Evolutionary conservation across 1,284 basidiomycete species (phyloP), one percentile per base, ranked within the genome.

Genomic region (Rhodotorula sp.): DNA sequence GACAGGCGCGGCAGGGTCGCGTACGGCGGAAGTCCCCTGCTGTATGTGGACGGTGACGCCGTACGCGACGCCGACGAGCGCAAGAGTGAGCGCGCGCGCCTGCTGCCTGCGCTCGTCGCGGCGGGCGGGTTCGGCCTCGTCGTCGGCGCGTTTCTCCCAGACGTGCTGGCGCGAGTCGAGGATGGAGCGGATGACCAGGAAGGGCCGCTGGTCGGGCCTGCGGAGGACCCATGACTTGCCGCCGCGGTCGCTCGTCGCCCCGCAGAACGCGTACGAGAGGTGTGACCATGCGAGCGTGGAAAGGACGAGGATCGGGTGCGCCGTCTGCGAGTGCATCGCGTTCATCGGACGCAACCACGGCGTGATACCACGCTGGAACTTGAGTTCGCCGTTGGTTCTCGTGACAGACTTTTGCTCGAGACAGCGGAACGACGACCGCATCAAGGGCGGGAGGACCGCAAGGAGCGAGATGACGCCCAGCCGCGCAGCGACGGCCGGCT

Each of bases 221-320:
- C 64, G 53, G 41, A 71, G 59, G n/a, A 69, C 22, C 70, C 67
- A 71, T 6, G 63, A n/a, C 50, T 25, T 21, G 27, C 10, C 34
- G 48, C 27, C 36, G 6, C 53, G 54, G 32, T 44, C 41, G 56
- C 51, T 53, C 21, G 34, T 32, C 9, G 64, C 44, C 51, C 63
- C 48, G n/a, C 64, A 46, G 63, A 76, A 76, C 34, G 70, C 67
- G 66, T 39, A 70, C 1, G 39, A 34, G 41, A 70, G 39, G 57
- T 72, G 66, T 34, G 65, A 60, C 74, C 74, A 76, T 8, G 63
- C 34, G 25, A 74, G 70, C 4, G 65, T 50, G 5, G 66, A 51
- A 13, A 73, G 53, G 17, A 66, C 37, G 54, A 61, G 61, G 25
- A 71, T 27, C 44, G 61, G 27, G 3, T n/a, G 27, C 27, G 61